phyloP scores from a whole-genome alignment of 768 basidiomycete genomes.

The Lactifluus pinguis region DNA sequence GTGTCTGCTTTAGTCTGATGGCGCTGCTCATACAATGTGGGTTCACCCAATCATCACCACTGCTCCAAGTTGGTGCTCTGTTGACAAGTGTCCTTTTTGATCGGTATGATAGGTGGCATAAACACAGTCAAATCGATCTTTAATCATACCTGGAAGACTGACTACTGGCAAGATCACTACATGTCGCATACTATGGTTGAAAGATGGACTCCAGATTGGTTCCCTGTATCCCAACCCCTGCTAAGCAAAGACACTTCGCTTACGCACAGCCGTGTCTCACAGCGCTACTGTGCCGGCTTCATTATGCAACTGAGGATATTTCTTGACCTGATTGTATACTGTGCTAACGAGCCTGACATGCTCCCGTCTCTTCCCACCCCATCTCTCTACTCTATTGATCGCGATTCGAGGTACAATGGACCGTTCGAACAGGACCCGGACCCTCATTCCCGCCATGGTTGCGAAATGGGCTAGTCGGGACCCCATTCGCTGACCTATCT shows the following conservation, averaged over 20 bases:
- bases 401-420: neutral
- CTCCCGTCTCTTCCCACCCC: neutral
- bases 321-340: neutral
- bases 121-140: constrained; percentile 3
- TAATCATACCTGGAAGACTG: neutral
- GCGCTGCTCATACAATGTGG: constrained; percentile 4
- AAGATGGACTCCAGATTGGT: no score
- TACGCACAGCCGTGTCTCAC: neutral
- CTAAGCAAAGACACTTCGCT: no score
- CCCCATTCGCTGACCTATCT: neutral
- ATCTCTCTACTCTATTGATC: neutral
- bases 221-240: no score
- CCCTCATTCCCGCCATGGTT: neutral
- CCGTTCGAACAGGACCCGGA: neutral
- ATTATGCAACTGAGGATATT: neutral
- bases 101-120: neutral
- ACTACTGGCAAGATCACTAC: no score
- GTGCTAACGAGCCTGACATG: no score
- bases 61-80: no score
- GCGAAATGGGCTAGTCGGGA: neutral
- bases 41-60: neutral
- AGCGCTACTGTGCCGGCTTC: neutral
- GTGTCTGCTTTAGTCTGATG: neutral
- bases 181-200: no score
- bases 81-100: neutral